Base-by-base conservation (phyloP, 441 rosid species). In the Populus hybrid region DNA sequence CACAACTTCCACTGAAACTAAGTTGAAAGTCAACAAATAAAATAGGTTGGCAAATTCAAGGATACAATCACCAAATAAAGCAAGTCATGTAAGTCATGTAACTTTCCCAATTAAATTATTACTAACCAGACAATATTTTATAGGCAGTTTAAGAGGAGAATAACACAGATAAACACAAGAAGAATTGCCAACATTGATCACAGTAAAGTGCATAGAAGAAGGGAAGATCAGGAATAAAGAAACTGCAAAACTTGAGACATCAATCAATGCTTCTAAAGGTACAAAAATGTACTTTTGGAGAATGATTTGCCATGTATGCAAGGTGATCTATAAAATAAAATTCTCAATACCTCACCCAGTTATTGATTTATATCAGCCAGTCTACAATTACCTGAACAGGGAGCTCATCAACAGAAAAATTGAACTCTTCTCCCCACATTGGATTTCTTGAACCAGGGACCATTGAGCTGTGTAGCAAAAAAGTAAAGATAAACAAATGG, bases 401-500 rank as follows among this genome's bases (percentile, higher is more conserved):
- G 82, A 96, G 98, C 87, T 93, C 91, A 71, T 94, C 98, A 65
- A 87, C 92, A 67, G 94, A 89, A 83, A 96, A 94, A 83, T 94
- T 90, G 83, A 96, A 94, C 89, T 96, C 98, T 86, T 96, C 99
- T 76, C 98, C 98, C 99, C 98, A 96, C 98, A 96, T 88, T 64
- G 99, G 99, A 88, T 96, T 91, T 88, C 99, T 90, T 77, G 99
- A 94, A 83, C 98, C 97, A 80, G 97, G 98, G 81, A 96, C 90
- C 99, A 96, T 96, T 64, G 98, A 96, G 85, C 98, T 96, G 88
- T 79, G 74, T 76, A 79, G 75, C 67, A 71, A 69, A 20, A 80
- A 9, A 83, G 73, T 24, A 77, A 61, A 76, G 42, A 70, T 36
- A 59, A 72, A 63, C 14, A 26, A 10, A 4, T 72, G 72, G 70